Percentiles rank a stretch among this genome's conserved stretches.
phyloP scores from a whole-genome alignment of 495 filamentous ascomycete species.

The Aspergillus avenaceus region DNA sequence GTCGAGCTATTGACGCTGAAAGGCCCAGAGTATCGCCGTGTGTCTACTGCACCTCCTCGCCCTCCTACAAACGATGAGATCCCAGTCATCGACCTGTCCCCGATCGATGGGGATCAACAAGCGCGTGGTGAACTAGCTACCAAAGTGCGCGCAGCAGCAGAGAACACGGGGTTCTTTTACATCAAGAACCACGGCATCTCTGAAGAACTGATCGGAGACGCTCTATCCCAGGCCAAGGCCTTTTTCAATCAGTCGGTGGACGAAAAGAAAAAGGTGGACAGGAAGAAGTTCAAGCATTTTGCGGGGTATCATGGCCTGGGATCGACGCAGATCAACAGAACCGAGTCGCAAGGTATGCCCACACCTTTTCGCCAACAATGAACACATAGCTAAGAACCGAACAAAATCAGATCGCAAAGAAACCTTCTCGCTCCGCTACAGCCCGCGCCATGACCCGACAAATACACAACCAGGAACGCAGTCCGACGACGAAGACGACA shows the following conservation, averaged over 20 bases:
- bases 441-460: constrained; percentile 41
- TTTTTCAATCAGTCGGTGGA: constrained; percentile 44
- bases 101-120: constrained; percentile 33
- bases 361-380: too few species aligned
- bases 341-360: constrained; percentile 26
- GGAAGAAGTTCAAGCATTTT: constrained; percentile 18
- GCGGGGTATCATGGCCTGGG: constrained; percentile 30
- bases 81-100: constrained; percentile 47
- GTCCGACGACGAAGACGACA: constrained; percentile 36
- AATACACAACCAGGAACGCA: constrained; percentile 27
- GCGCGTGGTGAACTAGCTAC: constrained; percentile 36
- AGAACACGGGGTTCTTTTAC: constrained; percentile 53
- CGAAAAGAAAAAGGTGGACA: constrained; percentile 32
- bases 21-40: constrained; percentile 28
- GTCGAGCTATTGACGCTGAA: constrained; percentile 26
- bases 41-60: constrained; percentile 31
- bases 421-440: constrained; percentile 42
- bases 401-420: constrained; percentile 41
- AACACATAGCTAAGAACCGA: too few species aligned
- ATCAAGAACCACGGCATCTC: constrained; percentile 52
- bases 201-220: constrained; percentile 37
- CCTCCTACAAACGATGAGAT: constrained; percentile 46
- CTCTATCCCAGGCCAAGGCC: constrained; percentile 26
- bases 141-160: constrained; percentile 38
- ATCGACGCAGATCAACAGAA: constrained; percentile 22